Evolutionary conservation across 1,284 basidiomycete species (phyloP).

Genomic region (Bondarzewia mesenterica): DNA sequence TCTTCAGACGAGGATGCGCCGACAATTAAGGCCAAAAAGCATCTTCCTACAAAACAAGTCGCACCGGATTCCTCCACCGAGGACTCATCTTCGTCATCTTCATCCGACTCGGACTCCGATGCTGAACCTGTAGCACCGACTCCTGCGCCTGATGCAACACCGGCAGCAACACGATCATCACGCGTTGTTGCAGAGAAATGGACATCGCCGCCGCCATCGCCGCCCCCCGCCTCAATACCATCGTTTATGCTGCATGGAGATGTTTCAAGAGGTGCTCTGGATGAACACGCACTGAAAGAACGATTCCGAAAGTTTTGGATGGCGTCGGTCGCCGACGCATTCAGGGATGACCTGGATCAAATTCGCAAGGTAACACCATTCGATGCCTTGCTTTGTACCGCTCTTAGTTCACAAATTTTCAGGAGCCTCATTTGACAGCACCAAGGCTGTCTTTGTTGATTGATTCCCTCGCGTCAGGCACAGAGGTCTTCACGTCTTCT

Average conservation of each 20-base stretch:
- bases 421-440: conserved; percentile 67
- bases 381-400: not conserved
- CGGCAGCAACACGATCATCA: conserved; percentile 4
- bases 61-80: conserved; percentile 5
- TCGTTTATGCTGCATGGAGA: conserved; percentile 37
- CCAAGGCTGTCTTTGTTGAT: conserved; percentile 63
- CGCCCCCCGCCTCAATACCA: conserved; percentile 37
- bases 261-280: conserved; percentile 18
- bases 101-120: conserved; percentile 17
- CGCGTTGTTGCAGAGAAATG: conserved; percentile 5
- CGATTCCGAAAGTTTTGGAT: conserved; percentile 77
- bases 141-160: conserved; percentile 9
- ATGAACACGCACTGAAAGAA: conserved; percentile 48
- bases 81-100: conserved; percentile 16
- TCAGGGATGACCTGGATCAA: conserved; percentile 68
- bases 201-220: conserved; percentile 43
- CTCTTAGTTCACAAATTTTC: conserved; percentile 1
- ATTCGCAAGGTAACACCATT: conserved; percentile 60
- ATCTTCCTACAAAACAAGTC: conserved; percentile 4
- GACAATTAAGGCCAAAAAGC: conserved; percentile 11
- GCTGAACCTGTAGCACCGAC: conserved; percentile 16
- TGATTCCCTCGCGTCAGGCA: conserved; percentile 70
- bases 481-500: conserved; percentile 53
- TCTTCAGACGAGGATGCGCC: conserved; percentile 18
- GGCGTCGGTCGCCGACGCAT: conserved; percentile 68